Conservation (phyloP, 371 early-diverging fungal species). For the Rhizopus microsporus region DNA sequence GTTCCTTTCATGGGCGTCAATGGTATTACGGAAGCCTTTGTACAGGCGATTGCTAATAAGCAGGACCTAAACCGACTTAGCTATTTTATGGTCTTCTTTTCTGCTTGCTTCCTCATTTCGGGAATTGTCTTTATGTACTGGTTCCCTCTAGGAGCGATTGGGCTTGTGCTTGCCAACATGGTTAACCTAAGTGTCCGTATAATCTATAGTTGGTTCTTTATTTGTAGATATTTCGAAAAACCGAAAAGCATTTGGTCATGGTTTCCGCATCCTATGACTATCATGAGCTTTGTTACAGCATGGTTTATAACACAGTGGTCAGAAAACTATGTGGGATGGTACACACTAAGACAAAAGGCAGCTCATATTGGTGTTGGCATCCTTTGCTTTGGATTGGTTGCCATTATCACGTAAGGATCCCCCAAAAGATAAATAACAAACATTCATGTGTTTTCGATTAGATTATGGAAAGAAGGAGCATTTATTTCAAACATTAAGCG, state of each 20-base stretch:
- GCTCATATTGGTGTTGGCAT: conserved; percentile 63
- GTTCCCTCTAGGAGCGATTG: conserved; percentile 69
- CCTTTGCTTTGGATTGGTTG: conserved; percentile 39
- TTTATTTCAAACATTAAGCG: conserved; percentile 28
- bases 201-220: conserved; percentile 69
- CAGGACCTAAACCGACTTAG: conserved; percentile 63
- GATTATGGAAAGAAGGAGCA: conserved; percentile 32
- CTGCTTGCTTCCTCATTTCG: conserved; percentile 66
- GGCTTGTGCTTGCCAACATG: conserved; percentile 85
- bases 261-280: conserved; percentile 46
- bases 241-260: conserved; percentile 26
- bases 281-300: conserved; percentile 47
- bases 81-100: conserved; percentile 76
- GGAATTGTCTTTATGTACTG: conserved; percentile 61
- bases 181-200: conserved; percentile 83
- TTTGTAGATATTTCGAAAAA: conserved; percentile 52
- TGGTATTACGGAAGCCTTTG: conserved; percentile 93
- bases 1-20: conserved; percentile 95
- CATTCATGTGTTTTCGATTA: conserved; percentile 7
- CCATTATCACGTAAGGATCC: conserved; percentile 42
- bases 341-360: conserved; percentile 49
- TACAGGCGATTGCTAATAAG: conserved; percentile 81
- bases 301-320: conserved; percentile 65
- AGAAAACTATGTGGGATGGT: conserved; percentile 61
- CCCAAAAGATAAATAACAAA: neutral